Base-by-base conservation (phyloP, 2,329 filamentous ascomycete genomes). In the Penicillium crustosum region DNA sequence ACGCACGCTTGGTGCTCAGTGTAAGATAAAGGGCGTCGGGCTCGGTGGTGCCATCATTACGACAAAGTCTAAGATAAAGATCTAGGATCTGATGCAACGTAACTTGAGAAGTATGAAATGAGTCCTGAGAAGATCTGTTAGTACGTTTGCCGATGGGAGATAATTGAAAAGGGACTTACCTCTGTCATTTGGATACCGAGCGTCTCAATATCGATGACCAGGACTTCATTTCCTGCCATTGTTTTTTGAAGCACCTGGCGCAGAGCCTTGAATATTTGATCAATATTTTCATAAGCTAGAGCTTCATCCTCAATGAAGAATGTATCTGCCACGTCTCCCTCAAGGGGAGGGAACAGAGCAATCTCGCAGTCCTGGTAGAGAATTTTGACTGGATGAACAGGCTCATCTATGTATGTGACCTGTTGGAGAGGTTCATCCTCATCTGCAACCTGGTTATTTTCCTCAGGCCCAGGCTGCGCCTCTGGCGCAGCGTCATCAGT, bases 11-110 rank as follows among this genome's bases (percentile, higher is more conserved):
- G 21, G 79, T 81, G 52, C 75, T 77, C 50, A 89, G 75, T 10
- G 78, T 78, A 55, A 89, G 75, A 64, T 85, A 84, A n/a, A 88
- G 77, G 17, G 84, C 81, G 33, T 82, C 79, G 2, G 81, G 79
- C 23, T 78, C 71, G 52, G 79, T 74, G 41, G 78, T 71, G 25
- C 80, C 83, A 68, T 88, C 86, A 66, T 89, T 86, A 33, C 78
- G 78, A 62, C 83, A 80, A 45, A 90, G 74, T 17, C 79, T 77
- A 57, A 86, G 72, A 66, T 87, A 87, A 45, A 88, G 70, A 52
- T 84, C 79, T 58, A 89, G 72, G 44, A 90, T 76, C 56, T 86
- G 79, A 45, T 80, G 75, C 51, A 89, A 75, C 48, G 81, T 81
- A 60, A 82, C 73, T 65, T 79, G 74, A 63, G 77, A 74, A 48